Percentiles rank a stretch among this genome's conserved stretches.
phyloP scores from a whole-genome alignment of 2,329 filamentous ascomycete species.

The Trichoderma sp. region DNA sequence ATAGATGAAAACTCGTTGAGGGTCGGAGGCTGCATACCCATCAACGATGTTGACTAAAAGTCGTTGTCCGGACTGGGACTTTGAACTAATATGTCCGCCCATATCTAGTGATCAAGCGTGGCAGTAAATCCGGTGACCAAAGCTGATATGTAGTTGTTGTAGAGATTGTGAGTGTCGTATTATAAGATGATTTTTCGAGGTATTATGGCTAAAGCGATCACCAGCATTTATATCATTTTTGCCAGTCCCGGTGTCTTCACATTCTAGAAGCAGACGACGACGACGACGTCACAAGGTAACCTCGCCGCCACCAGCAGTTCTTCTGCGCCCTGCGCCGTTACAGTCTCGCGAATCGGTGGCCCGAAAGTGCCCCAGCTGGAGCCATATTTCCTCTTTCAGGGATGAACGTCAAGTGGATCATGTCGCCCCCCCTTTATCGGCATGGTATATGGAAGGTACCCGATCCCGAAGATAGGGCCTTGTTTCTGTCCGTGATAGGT shows the following conservation, averaged over 20 bases:
- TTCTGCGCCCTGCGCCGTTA: background rate
- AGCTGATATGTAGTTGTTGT: background rate
- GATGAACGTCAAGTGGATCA: background rate
- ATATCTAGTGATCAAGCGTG: background rate
- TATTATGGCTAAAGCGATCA: background rate
- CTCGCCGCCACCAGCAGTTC: background rate
- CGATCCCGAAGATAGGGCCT: background rate
- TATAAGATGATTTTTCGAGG: background rate
- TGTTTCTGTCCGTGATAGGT: background rate
- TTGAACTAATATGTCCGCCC: background rate
- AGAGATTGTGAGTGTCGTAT: background rate
- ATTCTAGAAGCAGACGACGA: background rate
- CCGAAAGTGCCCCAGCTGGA: background rate
- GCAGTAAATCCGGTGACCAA: no score
- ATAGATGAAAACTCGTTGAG: constrained; percentile 35
- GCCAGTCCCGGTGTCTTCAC: background rate
- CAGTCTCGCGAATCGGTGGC: background rate
- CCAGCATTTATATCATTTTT: background rate
- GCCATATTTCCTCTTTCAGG: background rate
- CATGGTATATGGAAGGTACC: background rate
- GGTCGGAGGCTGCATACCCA: constrained; percentile 34
- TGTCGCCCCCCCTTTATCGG: background rate
- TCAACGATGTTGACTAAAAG: constrained; percentile 40
- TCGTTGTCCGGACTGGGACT: constrained; percentile 28
- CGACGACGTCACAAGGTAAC: background rate